Conservation (phyloP, 768 basidiomycete genomes). For the Cystobasidium tubakii region DNA sequence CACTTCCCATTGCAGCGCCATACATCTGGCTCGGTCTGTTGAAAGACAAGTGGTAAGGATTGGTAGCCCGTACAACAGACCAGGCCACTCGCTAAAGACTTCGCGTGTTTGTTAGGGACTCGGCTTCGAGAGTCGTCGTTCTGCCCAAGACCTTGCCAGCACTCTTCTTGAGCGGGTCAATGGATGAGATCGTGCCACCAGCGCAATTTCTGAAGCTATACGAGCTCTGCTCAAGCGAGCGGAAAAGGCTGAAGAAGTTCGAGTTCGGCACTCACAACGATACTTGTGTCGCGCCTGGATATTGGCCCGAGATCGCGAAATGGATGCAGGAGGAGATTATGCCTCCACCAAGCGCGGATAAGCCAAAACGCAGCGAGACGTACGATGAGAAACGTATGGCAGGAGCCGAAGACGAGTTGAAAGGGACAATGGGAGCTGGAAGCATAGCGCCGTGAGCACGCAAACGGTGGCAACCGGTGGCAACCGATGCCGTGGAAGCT, state of each 20-base stretch:
- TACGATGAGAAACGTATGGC: slow-evolving; percentile 16
- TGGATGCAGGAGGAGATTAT: slow-evolving; percentile 21
- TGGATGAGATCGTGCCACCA: slow-evolving; percentile 68
- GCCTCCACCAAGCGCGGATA: not conserved
- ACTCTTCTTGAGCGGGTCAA: slow-evolving; percentile 69
- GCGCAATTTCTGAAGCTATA: slow-evolving; percentile 63
- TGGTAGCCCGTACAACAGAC: not conserved
- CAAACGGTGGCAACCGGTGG: not conserved
- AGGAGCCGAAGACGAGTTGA: slow-evolving; percentile 11
- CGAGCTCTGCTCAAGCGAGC: slow-evolving; percentile 41
- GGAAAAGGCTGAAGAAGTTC: slow-evolving; percentile 49
- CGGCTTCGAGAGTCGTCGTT: slow-evolving; percentile 58
- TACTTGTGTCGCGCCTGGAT: slow-evolving; percentile 37
- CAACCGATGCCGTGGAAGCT: too few species aligned
- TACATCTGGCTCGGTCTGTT: slow-evolving; percentile 65
- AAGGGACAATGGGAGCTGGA: slow-evolving; percentile 25
- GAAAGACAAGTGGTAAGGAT: slow-evolving; percentile 81
- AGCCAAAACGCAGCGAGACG: slow-evolving; percentile 16
- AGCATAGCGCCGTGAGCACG: slow-evolving; percentile 32
- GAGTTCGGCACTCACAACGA: slow-evolving; percentile 50
- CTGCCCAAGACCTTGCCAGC: slow-evolving; percentile 56
- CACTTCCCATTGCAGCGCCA: slow-evolving; percentile 66
- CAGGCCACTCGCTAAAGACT: not conserved
- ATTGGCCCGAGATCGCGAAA: slow-evolving; percentile 17
- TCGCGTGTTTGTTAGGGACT: slow-evolving; percentile 45